Percentiles rank a stretch among this genome's conserved stretches.
Conservation (phyloP, 306 rosid genomes). For the Trifolium pratense region DNA sequence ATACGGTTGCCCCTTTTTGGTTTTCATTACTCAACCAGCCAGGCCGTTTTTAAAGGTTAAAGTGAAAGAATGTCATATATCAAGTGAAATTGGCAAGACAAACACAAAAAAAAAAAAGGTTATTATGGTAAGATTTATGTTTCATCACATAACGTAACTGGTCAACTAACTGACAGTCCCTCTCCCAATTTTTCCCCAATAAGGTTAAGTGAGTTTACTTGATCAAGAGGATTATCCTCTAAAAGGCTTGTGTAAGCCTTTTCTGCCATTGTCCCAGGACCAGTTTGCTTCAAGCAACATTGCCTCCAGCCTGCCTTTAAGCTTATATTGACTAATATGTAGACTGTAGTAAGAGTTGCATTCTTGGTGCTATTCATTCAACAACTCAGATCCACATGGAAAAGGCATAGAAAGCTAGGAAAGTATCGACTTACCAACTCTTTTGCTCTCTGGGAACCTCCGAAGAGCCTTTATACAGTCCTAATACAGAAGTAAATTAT, state of each 20-base stretch:
- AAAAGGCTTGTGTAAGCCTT: constrained; percentile 89
- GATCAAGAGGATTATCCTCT: constrained; percentile 93
- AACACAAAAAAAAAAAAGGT: not conserved
- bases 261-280: constrained; percentile 92
- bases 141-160: constrained; percentile 29
- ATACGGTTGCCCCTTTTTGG: constrained; percentile 11
- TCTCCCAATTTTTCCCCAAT: not conserved
- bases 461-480: constrained; percentile 76
- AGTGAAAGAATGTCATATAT: constrained; percentile 24
- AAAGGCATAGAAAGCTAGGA: not conserved
- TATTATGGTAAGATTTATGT: constrained; percentile 6
- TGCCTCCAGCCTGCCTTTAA: constrained; percentile 90
- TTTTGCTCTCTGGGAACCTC: constrained; percentile 85
- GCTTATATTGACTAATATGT: constrained; percentile 5
- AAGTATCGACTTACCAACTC: constrained; percentile 80
- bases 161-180: constrained; percentile 22
- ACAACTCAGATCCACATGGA: constrained; percentile 27
- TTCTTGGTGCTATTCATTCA: constrained; percentile 16
- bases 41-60: not conserved
- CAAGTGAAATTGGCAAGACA: constrained; percentile 1
- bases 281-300: constrained; percentile 97
- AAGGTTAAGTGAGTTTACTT: constrained; percentile 61
- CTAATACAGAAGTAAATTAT: constrained; percentile 54
- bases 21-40: not conserved
- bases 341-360: constrained; percentile 19